phyloP scores from a whole-genome alignment of 164 flowering plant species.

The Santalum album region DNA sequence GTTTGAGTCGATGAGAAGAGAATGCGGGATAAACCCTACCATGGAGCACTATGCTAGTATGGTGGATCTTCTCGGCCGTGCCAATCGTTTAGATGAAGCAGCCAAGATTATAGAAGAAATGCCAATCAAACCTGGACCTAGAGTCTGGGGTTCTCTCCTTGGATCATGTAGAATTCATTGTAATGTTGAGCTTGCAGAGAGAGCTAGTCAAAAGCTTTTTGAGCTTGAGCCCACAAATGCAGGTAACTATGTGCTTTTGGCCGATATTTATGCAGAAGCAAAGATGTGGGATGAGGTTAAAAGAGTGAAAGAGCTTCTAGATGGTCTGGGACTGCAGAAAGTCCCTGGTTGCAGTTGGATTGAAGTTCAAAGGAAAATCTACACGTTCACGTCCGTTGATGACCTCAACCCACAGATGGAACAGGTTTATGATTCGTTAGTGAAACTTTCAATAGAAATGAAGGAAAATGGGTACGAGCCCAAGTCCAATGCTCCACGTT shows the following conservation, averaged over 20 bases:
- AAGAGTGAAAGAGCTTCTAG: slow-evolving; percentile 47
- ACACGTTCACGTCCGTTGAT: slow-evolving; percentile 47
- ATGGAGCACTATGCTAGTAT: slow-evolving; percentile 76
- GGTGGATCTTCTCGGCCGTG: slow-evolving; percentile 79
- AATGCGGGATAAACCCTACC: slow-evolving; percentile 36
- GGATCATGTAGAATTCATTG: slow-evolving; percentile 68
- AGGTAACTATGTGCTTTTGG: slow-evolving; percentile 69
- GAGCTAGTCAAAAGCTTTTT: neutral
- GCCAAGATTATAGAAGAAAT: slow-evolving; percentile 47
- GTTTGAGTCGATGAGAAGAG: slow-evolving; percentile 48
- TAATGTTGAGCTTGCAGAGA: neutral
- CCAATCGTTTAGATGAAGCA: slow-evolving; percentile 60
- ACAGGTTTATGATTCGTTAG: slow-evolving; percentile 46
- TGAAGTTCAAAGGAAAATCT: slow-evolving; percentile 47
- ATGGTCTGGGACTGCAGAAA: slow-evolving; percentile 40
- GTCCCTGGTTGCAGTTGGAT: slow-evolving; percentile 66
- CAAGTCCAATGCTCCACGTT: slow-evolving; percentile 45
- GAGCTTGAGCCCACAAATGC: slow-evolving; percentile 31
- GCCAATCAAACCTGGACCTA: slow-evolving; percentile 58
- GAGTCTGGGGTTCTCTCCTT: slow-evolving; percentile 71
- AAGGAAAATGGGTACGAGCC: slow-evolving; percentile 67
- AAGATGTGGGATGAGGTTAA: slow-evolving; percentile 59
- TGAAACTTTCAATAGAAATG: slow-evolving; percentile 48
- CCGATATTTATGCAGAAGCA: slow-evolving; percentile 62
- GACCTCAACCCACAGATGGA: slow-evolving; percentile 52